These are phyloP conservation scores for Escovopsis sp. DNA, from an alignment of 2,329 filamentous ascomycete species.

Conservation along the genomic window DNA sequence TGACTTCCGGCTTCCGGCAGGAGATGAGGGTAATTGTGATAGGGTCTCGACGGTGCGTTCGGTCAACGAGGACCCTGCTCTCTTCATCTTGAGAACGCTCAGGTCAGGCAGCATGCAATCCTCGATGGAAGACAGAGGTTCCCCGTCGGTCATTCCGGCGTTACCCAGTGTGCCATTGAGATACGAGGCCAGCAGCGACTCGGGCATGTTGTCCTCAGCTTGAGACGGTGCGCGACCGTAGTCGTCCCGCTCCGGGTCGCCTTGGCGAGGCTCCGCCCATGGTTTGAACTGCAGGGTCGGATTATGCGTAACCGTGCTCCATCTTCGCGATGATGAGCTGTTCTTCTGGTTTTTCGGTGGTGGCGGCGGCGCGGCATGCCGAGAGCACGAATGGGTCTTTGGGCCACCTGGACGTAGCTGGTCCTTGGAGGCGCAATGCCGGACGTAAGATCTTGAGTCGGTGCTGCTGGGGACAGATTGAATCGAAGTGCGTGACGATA, in stretches of 20 bases:
- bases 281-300: constrained; percentile 4
- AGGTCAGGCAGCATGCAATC: constrained; percentile 7
- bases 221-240: not conserved
- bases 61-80: constrained; percentile 45
- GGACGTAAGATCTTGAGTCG: constrained; percentile 8
- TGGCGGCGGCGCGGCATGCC: constrained; percentile 7
- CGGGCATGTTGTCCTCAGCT: constrained; percentile 11
- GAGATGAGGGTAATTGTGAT: constrained; percentile 62
- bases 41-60: constrained; percentile 81
- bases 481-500: constrained; percentile 25
- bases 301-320: constrained; percentile 5
- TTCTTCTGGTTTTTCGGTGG: constrained; percentile 6
- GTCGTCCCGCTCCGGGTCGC: not conserved
- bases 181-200: constrained; percentile 6
- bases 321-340: constrained; percentile 3
- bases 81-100: constrained; percentile 10
- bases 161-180: constrained; percentile 2
- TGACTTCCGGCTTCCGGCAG: constrained; percentile 46
- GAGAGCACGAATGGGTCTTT: constrained; percentile 2
- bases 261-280: constrained; percentile 3
- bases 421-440: constrained; percentile 8
- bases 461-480: constrained; percentile 11
- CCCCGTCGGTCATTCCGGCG: constrained; percentile 7
- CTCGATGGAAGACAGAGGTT: constrained; percentile 1
- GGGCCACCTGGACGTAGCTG: constrained; percentile 8